Conservation (phyloP, 768 basidiomycete genomes). For the Cantharellus cinnabarinus region DNA sequence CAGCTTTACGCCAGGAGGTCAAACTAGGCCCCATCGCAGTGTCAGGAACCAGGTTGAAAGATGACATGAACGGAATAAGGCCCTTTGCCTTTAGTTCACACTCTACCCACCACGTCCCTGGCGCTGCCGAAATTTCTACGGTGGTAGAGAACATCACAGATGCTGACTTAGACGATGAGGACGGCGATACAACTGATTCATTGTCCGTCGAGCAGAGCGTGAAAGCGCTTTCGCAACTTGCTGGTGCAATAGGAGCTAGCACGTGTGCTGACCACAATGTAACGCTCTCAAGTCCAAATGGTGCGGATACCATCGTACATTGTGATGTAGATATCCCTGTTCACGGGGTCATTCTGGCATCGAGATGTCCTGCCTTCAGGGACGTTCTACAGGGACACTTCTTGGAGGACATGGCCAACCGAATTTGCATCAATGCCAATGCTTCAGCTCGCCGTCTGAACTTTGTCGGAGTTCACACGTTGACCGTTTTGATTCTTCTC, state of each 20-base stretch:
- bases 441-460: constrained; percentile 14
- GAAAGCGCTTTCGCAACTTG: background rate
- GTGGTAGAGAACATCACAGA: background rate
- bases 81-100: constrained; percentile 24
- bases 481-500: constrained; percentile 55
- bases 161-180: constrained; percentile 17
- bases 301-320: constrained; percentile 42
- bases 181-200: constrained; percentile 16
- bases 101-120: background rate
- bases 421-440: constrained; percentile 3
- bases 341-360: constrained; percentile 45
- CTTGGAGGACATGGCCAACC: constrained; percentile 13
- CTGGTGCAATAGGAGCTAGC: background rate
- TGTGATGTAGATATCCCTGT: constrained; percentile 32
- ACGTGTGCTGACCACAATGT: background rate
- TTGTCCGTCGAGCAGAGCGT: background rate
- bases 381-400: constrained; percentile 11
- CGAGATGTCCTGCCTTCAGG: constrained; percentile 33
- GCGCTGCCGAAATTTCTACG: background rate
- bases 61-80: constrained; percentile 44
- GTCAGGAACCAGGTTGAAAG: constrained; percentile 33
- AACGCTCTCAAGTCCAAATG: constrained; percentile 16
- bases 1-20: constrained; percentile 60
- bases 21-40: constrained; percentile 33
- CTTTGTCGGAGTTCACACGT: constrained; percentile 36